Percentiles rank a stretch among this genome's conserved stretches.
Conservation (phyloP, 192 early-diverging fungal species). For the Coemansia javaensis region DNA sequence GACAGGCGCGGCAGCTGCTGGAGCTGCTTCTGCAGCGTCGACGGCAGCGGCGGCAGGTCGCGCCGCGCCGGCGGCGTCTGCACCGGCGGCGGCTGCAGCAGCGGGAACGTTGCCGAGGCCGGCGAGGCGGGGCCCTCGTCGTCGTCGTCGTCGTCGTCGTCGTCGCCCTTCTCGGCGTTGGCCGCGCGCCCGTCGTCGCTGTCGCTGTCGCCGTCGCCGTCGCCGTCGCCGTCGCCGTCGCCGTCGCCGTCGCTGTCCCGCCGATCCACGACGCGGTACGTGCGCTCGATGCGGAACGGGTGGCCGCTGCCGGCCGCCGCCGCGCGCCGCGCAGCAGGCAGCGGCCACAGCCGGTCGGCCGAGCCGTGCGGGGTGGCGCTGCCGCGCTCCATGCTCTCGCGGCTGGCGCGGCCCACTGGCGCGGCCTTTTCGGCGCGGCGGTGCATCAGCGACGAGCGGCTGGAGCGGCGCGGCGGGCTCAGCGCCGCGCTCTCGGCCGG, state of each 20-base stretch:
- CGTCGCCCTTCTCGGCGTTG: constrained; percentile 16
- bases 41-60: constrained; percentile 43
- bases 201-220: too few species aligned
- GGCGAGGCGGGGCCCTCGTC: too few species aligned
- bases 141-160: constrained; percentile 11
- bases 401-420: constrained; percentile 14
- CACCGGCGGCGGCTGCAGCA: constrained; percentile 33
- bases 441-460: constrained; percentile 31
- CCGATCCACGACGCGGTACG: constrained; percentile 35
- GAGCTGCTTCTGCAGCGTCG: constrained; percentile 38
- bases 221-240: constrained; percentile 8
- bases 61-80: constrained; percentile 35
- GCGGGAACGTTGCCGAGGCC: constrained; percentile 19
- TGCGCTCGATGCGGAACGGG: constrained; percentile 42
- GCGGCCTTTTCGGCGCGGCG: constrained; percentile 30
- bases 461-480: constrained; percentile 8
- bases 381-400: constrained; percentile 42
- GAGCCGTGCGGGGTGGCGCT: constrained; percentile 34
- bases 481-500: too few species aligned
- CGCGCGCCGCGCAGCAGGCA: constrained; percentile 12
- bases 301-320: constrained; percentile 4
- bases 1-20: constrained; percentile 45
- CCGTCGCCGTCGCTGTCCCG: constrained; percentile 26
- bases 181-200: constrained; percentile 28
- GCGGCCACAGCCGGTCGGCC: constrained; percentile 28